Evolutionary conservation across 768 basidiomycete species (phyloP).

Genomic region (Russula abietina): DNA sequence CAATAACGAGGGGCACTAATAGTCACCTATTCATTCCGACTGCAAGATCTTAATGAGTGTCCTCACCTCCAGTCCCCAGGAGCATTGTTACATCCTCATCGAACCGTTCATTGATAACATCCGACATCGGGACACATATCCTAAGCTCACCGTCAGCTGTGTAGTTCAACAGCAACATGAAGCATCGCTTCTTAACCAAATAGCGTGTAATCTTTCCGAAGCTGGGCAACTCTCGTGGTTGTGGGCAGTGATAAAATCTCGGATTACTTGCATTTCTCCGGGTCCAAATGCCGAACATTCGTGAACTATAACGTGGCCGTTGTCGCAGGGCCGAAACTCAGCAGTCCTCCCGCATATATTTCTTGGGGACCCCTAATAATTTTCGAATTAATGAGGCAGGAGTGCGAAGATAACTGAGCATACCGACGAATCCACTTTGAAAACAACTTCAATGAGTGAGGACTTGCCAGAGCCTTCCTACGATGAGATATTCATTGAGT

Average conservation of each 20-base stretch:
- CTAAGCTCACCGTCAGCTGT: not conserved
- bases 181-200: conserved; percentile 1
- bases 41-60: not conserved
- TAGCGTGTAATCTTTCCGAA: conserved; percentile 12
- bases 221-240: not conserved
- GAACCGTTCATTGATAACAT: not conserved
- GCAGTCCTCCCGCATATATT: not conserved
- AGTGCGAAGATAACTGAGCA: not conserved
- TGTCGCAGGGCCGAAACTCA: not conserved
- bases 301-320: not conserved
- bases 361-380: not conserved
- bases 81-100: not conserved
- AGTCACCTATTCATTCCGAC: not conserved
- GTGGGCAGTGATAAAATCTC: not conserved
- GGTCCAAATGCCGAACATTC: conserved; percentile 1
- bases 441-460: conserved; percentile 1
- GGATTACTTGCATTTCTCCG: not conserved
- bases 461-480: conserved; percentile 11
- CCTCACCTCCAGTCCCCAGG: conserved; percentile 2
- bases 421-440: conserved; percentile 9
- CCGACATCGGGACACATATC: conserved; percentile 9
- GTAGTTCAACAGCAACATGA: no score
- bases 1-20: conserved; percentile 6
- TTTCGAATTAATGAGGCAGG: not conserved
- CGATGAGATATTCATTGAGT: not conserved